phyloP scores from a whole-genome alignment of 2,329 filamentous ascomycete genomes.

The Cladobotryum mycophilum region DNA sequence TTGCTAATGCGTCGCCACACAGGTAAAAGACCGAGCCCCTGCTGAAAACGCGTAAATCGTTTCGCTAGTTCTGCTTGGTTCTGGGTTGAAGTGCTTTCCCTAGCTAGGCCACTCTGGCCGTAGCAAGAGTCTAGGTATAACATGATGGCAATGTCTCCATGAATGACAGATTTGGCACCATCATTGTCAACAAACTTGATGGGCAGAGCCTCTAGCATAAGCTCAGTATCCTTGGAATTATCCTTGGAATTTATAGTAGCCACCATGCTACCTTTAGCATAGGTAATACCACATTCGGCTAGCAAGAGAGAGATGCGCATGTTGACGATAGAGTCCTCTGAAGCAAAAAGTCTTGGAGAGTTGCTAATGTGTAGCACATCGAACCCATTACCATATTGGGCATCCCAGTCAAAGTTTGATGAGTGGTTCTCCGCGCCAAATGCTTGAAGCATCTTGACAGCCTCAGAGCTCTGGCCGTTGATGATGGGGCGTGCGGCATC shows the following conservation, averaged over 20 bases:
- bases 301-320: conserved; percentile 45
- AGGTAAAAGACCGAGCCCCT: conserved; percentile 29
- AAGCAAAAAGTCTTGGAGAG: conserved; percentile 45
- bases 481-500: conserved; percentile 56
- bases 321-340: conserved; percentile 42
- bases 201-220: conserved; percentile 13
- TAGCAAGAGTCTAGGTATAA: conserved; percentile 55
- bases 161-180: conserved; percentile 36
- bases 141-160: conserved; percentile 49
- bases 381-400: conserved; percentile 71
- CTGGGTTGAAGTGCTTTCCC: conserved; percentile 18
- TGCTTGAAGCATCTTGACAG: conserved; percentile 63
- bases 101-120: conserved; percentile 22
- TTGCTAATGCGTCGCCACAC: conserved; percentile 24
- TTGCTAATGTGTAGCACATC: conserved; percentile 68
- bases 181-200: conserved; percentile 54
- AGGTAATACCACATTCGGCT: conserved; percentile 40
- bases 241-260: conserved; percentile 1
- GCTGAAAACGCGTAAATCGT: conserved; percentile 37
- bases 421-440: conserved; percentile 83
- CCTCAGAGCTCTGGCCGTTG: conserved; percentile 62
- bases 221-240: background rate
- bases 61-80: conserved; percentile 27
- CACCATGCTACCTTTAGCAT: conserved; percentile 38
- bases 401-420: conserved; percentile 66